Percentiles rank a stretch among this genome's conserved stretches.
These are phyloP conservation scores for Rhodotorula kratochvilovae DNA, from an alignment of 768 basidiomycete genomes.

Conservation along the genomic window DNA sequence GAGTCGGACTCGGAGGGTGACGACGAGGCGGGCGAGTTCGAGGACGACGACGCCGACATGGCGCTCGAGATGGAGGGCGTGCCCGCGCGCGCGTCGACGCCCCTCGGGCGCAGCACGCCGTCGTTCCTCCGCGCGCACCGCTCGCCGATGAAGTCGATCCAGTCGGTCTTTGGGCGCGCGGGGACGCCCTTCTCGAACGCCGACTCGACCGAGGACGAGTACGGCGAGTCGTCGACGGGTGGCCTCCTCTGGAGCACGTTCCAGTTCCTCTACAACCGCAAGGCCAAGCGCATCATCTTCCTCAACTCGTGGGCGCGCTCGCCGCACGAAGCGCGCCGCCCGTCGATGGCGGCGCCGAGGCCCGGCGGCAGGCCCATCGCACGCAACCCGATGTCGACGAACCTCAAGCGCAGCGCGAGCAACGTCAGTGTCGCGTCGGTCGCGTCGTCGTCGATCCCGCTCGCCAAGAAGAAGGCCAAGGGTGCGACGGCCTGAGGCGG, in stretches of 20 bases:
- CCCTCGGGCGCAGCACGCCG: constrained; percentile 8
- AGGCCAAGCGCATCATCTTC: constrained; percentile 85
- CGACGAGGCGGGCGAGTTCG: constrained; percentile 66
- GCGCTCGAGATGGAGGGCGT: constrained; percentile 15
- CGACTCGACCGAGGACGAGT: constrained; percentile 12
- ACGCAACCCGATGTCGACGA: constrained; percentile 9
- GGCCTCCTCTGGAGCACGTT: constrained; percentile 88
- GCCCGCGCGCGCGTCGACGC: constrained; percentile 26
- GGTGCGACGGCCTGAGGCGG: not conserved
- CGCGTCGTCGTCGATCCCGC: constrained; percentile 19
- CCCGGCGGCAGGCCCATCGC: not conserved
- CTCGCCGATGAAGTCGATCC: constrained; percentile 34
- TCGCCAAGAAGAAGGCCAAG: constrained; percentile 26
- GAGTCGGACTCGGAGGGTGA: constrained; percentile 48
- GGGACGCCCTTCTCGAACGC: constrained; percentile 2
- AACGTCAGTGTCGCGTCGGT: constrained; percentile 15
- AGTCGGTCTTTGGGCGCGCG: constrained; percentile 28
- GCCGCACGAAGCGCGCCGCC: constrained; percentile 7
- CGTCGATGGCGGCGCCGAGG: not conserved
- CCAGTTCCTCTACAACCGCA: constrained; percentile 94
- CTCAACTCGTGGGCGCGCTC: constrained; percentile 83
- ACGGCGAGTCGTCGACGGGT: constrained; percentile 49
- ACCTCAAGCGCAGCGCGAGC: constrained; percentile 36
- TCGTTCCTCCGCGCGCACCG: constrained; percentile 3
- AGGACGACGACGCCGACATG: constrained; percentile 68